Conservation (phyloP, 495 filamentous ascomycete genomes). For the Bacidia rubella region DNA sequence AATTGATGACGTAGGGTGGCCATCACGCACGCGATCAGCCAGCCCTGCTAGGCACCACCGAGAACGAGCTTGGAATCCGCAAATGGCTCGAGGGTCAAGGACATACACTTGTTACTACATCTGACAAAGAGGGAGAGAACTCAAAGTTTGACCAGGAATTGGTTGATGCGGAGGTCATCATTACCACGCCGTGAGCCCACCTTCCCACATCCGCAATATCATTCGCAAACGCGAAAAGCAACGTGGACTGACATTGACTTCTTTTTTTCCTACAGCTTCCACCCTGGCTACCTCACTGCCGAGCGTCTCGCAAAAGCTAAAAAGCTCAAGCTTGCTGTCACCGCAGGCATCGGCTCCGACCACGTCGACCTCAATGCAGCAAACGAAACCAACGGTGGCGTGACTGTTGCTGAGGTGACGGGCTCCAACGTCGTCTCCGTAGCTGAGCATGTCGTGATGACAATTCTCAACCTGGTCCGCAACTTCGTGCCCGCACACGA, state of each 20-base stretch:
- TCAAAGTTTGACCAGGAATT: slow-evolving; percentile 91
- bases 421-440: slow-evolving; percentile 87
- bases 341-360: slow-evolving; percentile 94
- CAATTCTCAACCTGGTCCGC: slow-evolving; percentile 87
- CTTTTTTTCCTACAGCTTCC: slow-evolving; percentile 53
- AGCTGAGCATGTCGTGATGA: slow-evolving; percentile 96
- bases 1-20: slow-evolving; percentile 36
- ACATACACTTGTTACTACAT: slow-evolving; percentile 92
- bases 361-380: slow-evolving; percentile 94
- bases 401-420: slow-evolving; percentile 95
- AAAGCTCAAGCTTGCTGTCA: slow-evolving; percentile 94
- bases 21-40: slow-evolving; percentile 66
- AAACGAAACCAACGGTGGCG: slow-evolving; percentile 95
- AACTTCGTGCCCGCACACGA: slow-evolving; percentile 98
- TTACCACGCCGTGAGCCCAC: slow-evolving; percentile 80
- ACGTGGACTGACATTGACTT: slow-evolving; percentile 1
- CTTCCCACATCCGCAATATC: background rate
- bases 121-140: slow-evolving; percentile 89
- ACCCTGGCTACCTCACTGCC: slow-evolving; percentile 93
- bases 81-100: slow-evolving; percentile 95
- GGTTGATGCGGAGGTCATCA: slow-evolving; percentile 94
- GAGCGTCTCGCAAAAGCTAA: slow-evolving; percentile 96
- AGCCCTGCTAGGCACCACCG: slow-evolving; percentile 78
- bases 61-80: slow-evolving; percentile 93
- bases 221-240: background rate